Evolutionary conservation across 306 rosid species (phyloP), one percentile per base, ranked within the genome.

Genomic region (Castanea sativa): DNA sequence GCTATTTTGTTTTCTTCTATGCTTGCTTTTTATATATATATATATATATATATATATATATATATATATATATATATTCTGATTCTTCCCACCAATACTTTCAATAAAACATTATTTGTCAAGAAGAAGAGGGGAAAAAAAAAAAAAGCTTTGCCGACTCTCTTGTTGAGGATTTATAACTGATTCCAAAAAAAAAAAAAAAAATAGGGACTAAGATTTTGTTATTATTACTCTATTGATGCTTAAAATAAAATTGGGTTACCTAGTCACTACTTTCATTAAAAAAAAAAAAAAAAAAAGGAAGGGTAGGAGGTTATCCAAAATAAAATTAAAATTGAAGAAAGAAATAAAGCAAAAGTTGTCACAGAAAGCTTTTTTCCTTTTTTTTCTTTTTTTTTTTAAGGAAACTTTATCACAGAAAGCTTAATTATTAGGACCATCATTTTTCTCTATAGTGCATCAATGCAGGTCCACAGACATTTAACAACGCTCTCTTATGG

Each of bases 41-140:
- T 23, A 23, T 23, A 4, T 32, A 33, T 64, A 76, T 61, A 23
- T 23, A 23, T 23, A 4, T 32, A 33, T 33, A 27, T 27, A 29
- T 29, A 29, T 29, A 27, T 27, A 27, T 27, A 27, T 45, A 5
- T 27, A 32, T 71, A 16, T 64, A 77, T 64, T 80, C 16, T 56
- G 59, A 65, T 72, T 65, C 83, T 80, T 56, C 38, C 64, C 73
- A 64, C 64, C 51, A 56, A 63, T 38, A 56, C 53, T 55, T 45
- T 43, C 38, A 1, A n/a, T 38, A 38, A 45, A 14, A 57, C 67
- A 76, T 13, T 11, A 45, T 12, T 11, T 45, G 14, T 45, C 10
- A 45, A 45, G 43, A 0, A 6, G 2, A 38, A 6, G 1, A 0
- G 1, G 1, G 7, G 6, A 38, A 38, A 7, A 7, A 7, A 0